These are phyloP conservation scores for Fusarium stilboides DNA, from an alignment of 2,329 filamentous ascomycete genomes.

Conservation along the genomic window DNA sequence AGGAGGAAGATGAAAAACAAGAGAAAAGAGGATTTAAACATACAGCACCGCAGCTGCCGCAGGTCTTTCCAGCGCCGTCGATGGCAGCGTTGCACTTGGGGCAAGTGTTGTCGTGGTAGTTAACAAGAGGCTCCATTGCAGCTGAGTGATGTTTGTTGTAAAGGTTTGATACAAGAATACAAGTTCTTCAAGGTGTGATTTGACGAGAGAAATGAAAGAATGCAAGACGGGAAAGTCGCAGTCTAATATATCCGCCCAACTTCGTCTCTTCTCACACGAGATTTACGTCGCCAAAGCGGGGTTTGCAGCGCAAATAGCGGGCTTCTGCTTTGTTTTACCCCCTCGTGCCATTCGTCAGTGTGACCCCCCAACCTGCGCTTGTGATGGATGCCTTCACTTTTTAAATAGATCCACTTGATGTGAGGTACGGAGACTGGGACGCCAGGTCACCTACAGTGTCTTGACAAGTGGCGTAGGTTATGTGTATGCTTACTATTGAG, in stretches of 20 bases:
- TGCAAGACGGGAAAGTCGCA: neutral
- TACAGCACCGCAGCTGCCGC: conserved; percentile 71
- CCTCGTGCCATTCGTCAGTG: conserved; percentile 42
- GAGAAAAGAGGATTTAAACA: conserved; percentile 47
- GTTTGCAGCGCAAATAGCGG: conserved; percentile 40
- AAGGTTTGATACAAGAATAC: neutral
- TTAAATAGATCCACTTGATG: conserved; percentile 17
- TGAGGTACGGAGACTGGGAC: neutral
- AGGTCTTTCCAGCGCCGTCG: conserved; percentile 65
- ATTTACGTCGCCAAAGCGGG: conserved; percentile 42
- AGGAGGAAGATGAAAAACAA: neutral
- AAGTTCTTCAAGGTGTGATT: neutral
- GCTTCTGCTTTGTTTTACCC: conserved; percentile 42
- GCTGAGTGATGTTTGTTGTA: neutral
- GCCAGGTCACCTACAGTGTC: neutral
- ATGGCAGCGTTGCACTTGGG: conserved; percentile 70
- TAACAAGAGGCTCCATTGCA: conserved; percentile 55
- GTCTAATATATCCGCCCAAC: conserved; percentile 14
- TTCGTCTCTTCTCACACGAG: conserved; percentile 27
- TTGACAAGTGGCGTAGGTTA: conserved; percentile 5
- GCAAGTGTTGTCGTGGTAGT: conserved; percentile 61
- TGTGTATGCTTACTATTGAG: conserved; percentile 10
- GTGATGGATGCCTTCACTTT: conserved; percentile 7
- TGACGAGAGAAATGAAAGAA: neutral
- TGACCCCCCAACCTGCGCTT: conserved; percentile 8